These are phyloP conservation scores for Linum lewisii DNA, from an alignment of 345 rosid species.

Conservation along the genomic window DNA sequence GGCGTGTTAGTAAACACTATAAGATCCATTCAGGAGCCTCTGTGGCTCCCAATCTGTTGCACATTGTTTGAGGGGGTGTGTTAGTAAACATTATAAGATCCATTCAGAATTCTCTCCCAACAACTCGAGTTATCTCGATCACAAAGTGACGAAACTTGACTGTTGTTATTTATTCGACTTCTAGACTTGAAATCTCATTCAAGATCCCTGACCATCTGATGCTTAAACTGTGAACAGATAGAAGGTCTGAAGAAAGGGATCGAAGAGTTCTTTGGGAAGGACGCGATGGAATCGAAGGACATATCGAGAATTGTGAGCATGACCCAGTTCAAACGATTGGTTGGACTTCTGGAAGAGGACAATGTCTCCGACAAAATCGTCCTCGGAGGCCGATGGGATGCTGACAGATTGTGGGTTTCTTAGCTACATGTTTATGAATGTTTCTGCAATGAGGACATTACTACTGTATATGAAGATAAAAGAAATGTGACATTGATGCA, in stretches of 20 bases:
- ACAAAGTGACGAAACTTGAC: no score
- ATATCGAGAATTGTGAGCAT: conserved; percentile 29
- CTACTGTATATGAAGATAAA: not conserved
- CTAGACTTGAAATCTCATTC: no score
- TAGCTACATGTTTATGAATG: not conserved
- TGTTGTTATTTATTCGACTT: no score
- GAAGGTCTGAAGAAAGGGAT: conserved; percentile 25
- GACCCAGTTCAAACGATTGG: conserved; percentile 31
- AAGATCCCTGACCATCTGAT: no score
- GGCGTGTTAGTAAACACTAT: no score
- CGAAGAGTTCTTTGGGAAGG: conserved; percentile 33
- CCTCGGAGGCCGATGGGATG: conserved; percentile 36
- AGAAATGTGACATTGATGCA: conserved; percentile 10
- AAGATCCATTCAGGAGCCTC: no score
- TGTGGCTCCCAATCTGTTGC: no score
- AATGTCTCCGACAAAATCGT: conserved; percentile 30
- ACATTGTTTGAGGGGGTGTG: no score
- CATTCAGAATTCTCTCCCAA: no score
- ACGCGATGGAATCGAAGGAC: conserved; percentile 37
- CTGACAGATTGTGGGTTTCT: conserved; percentile 24
- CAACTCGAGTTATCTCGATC: no score
- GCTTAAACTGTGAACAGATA: conserved; percentile 15
- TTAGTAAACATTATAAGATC: no score
- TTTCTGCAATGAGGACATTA: no score
- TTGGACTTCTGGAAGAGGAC: conserved; percentile 33